Percentiles rank a stretch among this genome's conserved stretches.
Evolutionary conservation across 2,329 filamentous ascomycete genomes (phyloP).

Genomic region (Colletotrichum tabaci): DNA sequence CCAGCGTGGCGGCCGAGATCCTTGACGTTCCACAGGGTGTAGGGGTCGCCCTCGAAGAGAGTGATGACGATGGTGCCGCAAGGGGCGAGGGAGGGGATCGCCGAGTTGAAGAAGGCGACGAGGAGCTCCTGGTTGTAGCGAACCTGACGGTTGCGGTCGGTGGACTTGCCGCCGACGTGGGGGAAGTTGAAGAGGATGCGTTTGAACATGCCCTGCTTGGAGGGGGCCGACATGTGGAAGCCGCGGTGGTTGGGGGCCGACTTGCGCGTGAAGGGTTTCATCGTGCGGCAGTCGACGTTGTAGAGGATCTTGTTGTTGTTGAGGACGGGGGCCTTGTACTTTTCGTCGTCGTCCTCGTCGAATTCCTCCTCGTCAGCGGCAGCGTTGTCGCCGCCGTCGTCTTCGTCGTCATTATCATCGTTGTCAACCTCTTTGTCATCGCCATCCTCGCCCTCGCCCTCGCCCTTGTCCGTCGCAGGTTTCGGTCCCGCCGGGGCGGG

Average conservation of each 20-base stretch:
- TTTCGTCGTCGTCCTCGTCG: slow-evolving; percentile 33
- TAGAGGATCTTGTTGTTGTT: slow-evolving; percentile 66
- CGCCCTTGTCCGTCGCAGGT: slow-evolving; percentile 23
- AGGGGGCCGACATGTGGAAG: slow-evolving; percentile 48
- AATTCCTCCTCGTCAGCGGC: slow-evolving; percentile 42
- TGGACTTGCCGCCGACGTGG: slow-evolving; percentile 92
- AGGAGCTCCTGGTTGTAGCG: slow-evolving; percentile 89
- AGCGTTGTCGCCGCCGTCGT: slow-evolving; percentile 36
- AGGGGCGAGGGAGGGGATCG: slow-evolving; percentile 65
- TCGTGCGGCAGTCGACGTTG: slow-evolving; percentile 77
- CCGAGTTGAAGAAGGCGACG: slow-evolving; percentile 76
- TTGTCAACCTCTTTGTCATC: neutral
- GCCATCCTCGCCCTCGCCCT: slow-evolving; percentile 25
- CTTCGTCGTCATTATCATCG: neutral
- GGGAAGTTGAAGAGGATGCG: slow-evolving; percentile 96
- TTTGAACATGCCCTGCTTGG: slow-evolving; percentile 70
- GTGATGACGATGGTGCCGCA: slow-evolving; percentile 82
- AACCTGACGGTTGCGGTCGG: slow-evolving; percentile 94
- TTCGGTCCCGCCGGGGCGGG: neutral
- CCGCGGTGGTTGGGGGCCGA: slow-evolving; percentile 36
- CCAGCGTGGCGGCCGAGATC: slow-evolving; percentile 87
- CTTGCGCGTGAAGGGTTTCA: slow-evolving; percentile 61
- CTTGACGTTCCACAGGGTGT: slow-evolving; percentile 94
- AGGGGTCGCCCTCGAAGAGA: slow-evolving; percentile 93
- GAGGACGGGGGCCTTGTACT: slow-evolving; percentile 40